Base-by-base conservation (phyloP, 192 early-diverging fungal species). In the Coemansia sp. region DNA sequence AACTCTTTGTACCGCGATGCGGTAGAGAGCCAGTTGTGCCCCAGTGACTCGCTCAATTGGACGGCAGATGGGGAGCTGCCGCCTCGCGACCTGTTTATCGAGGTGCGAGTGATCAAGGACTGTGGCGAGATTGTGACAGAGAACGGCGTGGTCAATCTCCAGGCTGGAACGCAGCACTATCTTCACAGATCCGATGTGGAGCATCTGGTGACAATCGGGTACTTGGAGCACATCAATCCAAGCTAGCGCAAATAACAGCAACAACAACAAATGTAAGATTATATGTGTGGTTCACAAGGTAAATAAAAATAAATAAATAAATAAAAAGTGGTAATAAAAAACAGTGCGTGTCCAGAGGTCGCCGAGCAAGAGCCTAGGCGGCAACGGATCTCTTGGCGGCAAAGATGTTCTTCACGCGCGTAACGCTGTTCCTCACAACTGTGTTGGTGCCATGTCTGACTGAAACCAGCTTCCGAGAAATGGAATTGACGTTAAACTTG, bases 51-150 rank as follows among this genome's bases (percentile, higher is more conserved):
- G 37, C 80, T 96, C 0, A 94, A 95, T 69, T 69, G 97, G 68
- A 84, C 83, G 2, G 82, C 87, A 0, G 86, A 87, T 8, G 85
- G 87, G 37, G 80, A 92, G 37, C 66, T 87, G 0, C 97, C 97
- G 32, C 97, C 97, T 7, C 84, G 85, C 62, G 95, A 98, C 64
- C 63, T 95, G 60, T 95, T 91, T 76, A 88, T 95, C n/a, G 91
- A 92, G 58, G 90, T 98, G 24, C 71, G 95, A 1, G 97, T 97
- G 1, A 34, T 93, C 41, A 84, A 83, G 53, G 93, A 97, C 53
- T 88, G 87, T 64, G 97, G 97, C 38, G 93, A 97, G 72, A 87
- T 97, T 37, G 84, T 89, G 50, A 92, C 93, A 0, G 94, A 97
- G 55, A 88, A 80, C 60, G 95, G 97, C 0, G 74, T 86, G 1